These are phyloP conservation scores for Aspergillus udagawae DNA, from an alignment of 2,329 filamentous ascomycete species.

Conservation along the genomic window DNA sequence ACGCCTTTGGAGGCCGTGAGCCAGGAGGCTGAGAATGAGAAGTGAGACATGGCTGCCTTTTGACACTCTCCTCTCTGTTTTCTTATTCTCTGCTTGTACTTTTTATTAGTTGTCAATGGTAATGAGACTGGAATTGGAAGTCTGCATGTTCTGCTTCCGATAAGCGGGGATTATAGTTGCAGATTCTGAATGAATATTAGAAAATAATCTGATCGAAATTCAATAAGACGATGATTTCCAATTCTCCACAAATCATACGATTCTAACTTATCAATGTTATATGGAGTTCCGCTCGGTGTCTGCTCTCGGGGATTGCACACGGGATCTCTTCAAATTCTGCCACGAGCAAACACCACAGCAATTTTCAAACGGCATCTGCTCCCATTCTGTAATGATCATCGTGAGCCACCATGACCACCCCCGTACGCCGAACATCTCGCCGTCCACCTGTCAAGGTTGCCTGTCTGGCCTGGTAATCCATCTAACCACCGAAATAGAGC, in stretches of 20 bases:
- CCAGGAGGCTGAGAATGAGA: neutral
- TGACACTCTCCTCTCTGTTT: neutral
- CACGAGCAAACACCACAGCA: neutral
- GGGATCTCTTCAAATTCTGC: neutral
- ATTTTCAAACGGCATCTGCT: neutral
- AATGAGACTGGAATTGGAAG: too few relatives aligned
- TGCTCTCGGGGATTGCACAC: neutral
- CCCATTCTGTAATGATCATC: neutral
- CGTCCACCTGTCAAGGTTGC: neutral
- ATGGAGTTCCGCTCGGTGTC: neutral
- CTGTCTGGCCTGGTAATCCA: neutral
- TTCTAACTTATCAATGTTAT: neutral
- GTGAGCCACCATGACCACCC: neutral
- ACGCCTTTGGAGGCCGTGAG: conserved; percentile 24
- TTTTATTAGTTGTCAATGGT: too few relatives aligned
- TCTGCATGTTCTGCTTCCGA: neutral
- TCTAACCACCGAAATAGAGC: neutral
- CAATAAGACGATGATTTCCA: too few relatives aligned
- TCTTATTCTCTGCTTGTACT: neutral
- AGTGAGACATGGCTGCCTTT: neutral
- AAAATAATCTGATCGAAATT: too few relatives aligned
- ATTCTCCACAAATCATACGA: neutral
- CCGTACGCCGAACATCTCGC: neutral
- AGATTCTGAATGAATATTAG: neutral
- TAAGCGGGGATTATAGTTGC: neutral